A percentile compares a stretch with the other conserved stretches of the same genome.
Evolutionary conservation across 495 filamentous ascomycete genomes (phyloP).

Genomic region (Penicillium odoratum): DNA sequence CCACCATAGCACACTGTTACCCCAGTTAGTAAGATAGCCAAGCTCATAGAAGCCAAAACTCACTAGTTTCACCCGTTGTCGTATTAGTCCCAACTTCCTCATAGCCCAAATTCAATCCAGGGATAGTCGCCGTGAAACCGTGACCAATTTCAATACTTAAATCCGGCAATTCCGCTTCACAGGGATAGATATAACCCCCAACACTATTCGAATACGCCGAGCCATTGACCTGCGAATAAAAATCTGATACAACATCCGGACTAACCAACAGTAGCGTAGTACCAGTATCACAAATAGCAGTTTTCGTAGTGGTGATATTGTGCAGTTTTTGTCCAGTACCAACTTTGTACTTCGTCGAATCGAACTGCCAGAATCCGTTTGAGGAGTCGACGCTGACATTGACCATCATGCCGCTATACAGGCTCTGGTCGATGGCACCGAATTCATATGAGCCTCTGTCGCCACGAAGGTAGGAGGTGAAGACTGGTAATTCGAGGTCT

Average conservation of each 20-base stretch:
- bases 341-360: conserved; percentile 57
- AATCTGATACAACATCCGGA: conserved; percentile 56
- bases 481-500: conserved; percentile 64
- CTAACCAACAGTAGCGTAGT: conserved; percentile 72
- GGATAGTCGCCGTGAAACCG: conserved; percentile 58
- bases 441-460: conserved; percentile 75
- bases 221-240: conserved; percentile 62
- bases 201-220: conserved; percentile 47
- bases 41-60: conserved; percentile 16
- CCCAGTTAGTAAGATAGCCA: conserved; percentile 28
- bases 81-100: conserved; percentile 50
- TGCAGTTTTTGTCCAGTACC: conserved; percentile 38
- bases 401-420: conserved; percentile 63
- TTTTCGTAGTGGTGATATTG: conserved; percentile 27
- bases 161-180: conserved; percentile 60
- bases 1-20: conserved; percentile 67
- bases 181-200: conserved; percentile 68
- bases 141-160: conserved; percentile 65
- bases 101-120: conserved; percentile 69
- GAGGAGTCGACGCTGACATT: conserved; percentile 64
- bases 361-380: conserved; percentile 76
- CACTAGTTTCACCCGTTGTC: conserved; percentile 39
- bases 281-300: conserved; percentile 70
- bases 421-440: conserved; percentile 64
- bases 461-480: conserved; percentile 67